Percentiles rank a stretch among this genome's conserved stretches.
Conservation (phyloP, 257 asterid genomes). For the Solanum pinnatisectum region DNA sequence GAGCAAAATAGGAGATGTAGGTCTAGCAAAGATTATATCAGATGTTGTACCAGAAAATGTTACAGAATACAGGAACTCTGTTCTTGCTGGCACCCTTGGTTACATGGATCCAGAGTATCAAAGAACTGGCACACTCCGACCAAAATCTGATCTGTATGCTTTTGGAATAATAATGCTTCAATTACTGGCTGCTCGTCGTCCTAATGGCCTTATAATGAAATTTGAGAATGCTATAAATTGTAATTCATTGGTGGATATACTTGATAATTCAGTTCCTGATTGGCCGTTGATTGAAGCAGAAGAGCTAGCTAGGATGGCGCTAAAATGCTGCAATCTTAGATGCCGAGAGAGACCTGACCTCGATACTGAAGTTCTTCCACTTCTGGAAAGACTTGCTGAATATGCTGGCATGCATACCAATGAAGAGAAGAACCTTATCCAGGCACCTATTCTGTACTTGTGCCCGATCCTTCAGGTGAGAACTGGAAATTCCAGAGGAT, state of each 20-base stretch:
- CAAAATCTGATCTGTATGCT: conserved; percentile 83
- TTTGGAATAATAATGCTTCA: conserved; percentile 76
- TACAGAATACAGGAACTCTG: conserved; percentile 64
- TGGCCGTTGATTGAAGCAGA: conserved; percentile 71
- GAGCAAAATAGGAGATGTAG: conserved; percentile 84
- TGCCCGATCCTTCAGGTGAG: conserved; percentile 85
- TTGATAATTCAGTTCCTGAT: conserved; percentile 49
- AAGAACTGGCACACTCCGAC: conserved; percentile 80
- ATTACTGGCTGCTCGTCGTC: conserved; percentile 52
- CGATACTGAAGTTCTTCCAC: conserved; percentile 64
- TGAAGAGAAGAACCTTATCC: conserved; percentile 13
- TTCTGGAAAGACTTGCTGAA: conserved; percentile 49
- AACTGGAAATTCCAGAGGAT: background rate
- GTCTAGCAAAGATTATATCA: conserved; percentile 63
- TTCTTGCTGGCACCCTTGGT: conserved; percentile 68
- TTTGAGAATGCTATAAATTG: conserved; percentile 53
- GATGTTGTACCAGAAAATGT: conserved; percentile 62
- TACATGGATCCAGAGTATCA: conserved; percentile 95
- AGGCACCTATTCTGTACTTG: conserved; percentile 56
- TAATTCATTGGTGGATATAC: conserved; percentile 32
- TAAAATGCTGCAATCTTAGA: conserved; percentile 60
- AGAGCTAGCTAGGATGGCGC: conserved; percentile 51
- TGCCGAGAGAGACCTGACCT: conserved; percentile 95
- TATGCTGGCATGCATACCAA: conserved; percentile 38
- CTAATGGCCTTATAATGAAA: conserved; percentile 50